Evolutionary conservation across 139 green algal species (phyloP), one percentile per base, ranked within the genome.

Genomic region (Haematococcus sp.): DNA sequence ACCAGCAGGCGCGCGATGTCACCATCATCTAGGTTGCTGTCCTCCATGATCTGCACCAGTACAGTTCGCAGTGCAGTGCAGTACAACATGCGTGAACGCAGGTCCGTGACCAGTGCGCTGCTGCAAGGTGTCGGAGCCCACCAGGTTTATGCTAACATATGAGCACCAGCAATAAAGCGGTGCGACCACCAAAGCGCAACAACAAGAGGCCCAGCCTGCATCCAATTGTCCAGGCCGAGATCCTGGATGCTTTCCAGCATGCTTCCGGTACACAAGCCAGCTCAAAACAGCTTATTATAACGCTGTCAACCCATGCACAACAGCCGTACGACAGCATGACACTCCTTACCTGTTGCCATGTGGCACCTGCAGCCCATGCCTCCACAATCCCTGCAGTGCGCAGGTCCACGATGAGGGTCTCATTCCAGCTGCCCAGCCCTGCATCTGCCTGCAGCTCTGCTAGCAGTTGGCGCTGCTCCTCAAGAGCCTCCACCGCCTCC

Each of bases 1-100:
- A 82, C 88, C 35, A 97, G 82, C 64, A 97, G 83, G 4, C 92
- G 81, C 4, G 90, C 91, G 32, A 97, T 78, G 78, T 97, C 93
- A 0, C 93, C 93, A 49, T 95, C 92, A 63, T 97, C 93, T 60
- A 97, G 61, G 31, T 63, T 79, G 52, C 77, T 87, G 74, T 91
- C 88, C 13, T 61, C 56, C 72, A 87, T 92, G 34, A 93, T 61
- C 70, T 92, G 73, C 43, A 34, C 17, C 59, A 43, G 30, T n/a
- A n/a, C n/a, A n/a, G n/a, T n/a, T n/a, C n/a, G n/a, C n/a, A n/a
- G n/a, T 25, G 59, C 11, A 11, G 22, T 27, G 22, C 54, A 25
- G 54, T 11, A 54, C 13, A 11, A 54, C 15, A 15, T 54, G 44
- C 44, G 15, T 15, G 15, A 15, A 15, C 44, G 44, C 44, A 54